Percentiles rank a stretch among this genome's conserved stretches.
These are phyloP conservation scores for Rubroboletus pulcherrimus DNA, from an alignment of 768 basidiomycete species.

Conservation along the genomic window DNA sequence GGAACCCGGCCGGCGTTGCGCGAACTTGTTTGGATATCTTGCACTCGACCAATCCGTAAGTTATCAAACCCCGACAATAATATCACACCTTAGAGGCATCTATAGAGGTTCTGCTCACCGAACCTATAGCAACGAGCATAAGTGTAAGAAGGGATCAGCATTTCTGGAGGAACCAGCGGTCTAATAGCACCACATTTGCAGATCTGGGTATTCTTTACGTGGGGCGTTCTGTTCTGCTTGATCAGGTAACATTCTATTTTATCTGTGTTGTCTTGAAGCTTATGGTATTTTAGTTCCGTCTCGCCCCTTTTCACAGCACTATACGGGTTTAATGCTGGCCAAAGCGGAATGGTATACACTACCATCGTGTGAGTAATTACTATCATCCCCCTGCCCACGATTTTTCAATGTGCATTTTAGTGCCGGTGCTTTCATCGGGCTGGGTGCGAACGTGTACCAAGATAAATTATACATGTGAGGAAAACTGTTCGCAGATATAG, in stretches of 20 bases:
- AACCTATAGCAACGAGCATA: constrained; percentile 71
- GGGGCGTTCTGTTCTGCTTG: constrained; percentile 69
- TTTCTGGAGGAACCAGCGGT: not conserved
- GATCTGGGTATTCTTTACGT: constrained; percentile 67
- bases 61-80: constrained; percentile 7
- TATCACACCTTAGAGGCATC: not conserved
- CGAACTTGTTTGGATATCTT: constrained; percentile 62
- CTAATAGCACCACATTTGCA: constrained; percentile 20
- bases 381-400: not conserved
- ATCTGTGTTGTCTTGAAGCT: not conserved
- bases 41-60: constrained; percentile 68
- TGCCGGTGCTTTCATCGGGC: constrained; percentile 48
- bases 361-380: constrained; percentile 45
- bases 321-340: constrained; percentile 58
- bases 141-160: constrained; percentile 42
- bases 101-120: constrained; percentile 30
- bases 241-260: constrained; percentile 40
- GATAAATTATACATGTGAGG: constrained; percentile 44
- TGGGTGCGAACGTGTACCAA: constrained; percentile 42
- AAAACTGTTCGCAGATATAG: not conserved
- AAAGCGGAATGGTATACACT: constrained; percentile 57
- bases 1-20: constrained; percentile 53
- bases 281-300: constrained; percentile 42
- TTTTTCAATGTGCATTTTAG: constrained; percentile 30
- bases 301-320: constrained; percentile 50